Conservation (phyloP, 2,329 filamentous ascomycete genomes). For the Colletotrichum gigasporum region DNA sequence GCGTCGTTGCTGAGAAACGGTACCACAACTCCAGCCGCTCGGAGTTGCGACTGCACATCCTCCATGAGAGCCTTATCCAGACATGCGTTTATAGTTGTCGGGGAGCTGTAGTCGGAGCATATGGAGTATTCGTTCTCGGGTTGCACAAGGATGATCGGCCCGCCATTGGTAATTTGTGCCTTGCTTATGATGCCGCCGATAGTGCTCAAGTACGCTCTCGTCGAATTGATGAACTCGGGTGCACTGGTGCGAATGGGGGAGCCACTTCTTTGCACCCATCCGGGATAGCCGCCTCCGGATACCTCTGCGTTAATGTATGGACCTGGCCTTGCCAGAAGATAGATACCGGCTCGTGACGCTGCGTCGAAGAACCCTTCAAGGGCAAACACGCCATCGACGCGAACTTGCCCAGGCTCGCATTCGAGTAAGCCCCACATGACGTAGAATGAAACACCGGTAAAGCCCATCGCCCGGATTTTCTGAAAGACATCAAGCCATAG, state of each 20-base stretch:
- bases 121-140: constrained; percentile 79
- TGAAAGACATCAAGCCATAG: constrained; percentile 78
- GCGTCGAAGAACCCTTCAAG: constrained; percentile 80
- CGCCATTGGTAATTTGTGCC: constrained; percentile 78
- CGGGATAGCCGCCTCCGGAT: constrained; percentile 75
- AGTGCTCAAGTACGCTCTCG: constrained; percentile 61
- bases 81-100: too few relatives aligned
- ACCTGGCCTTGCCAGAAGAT: constrained; percentile 69
- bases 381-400: constrained; percentile 77
- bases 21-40: background rate
- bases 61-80: too few relatives aligned
- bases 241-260: constrained; percentile 67
- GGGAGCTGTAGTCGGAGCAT: too few relatives aligned
- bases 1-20: too few relatives aligned
- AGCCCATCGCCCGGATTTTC: constrained; percentile 83
- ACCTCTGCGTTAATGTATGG: constrained; percentile 77
- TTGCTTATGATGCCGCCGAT: constrained; percentile 70
- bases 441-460: constrained; percentile 83
- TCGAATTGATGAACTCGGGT: constrained; percentile 66
- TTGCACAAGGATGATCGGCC: constrained; percentile 75
- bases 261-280: constrained; percentile 72
- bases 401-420: constrained; percentile 75
- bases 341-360: constrained; percentile 76
- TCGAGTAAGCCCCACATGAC: constrained; percentile 81
- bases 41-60: background rate